Evolutionary conservation across 2,329 filamentous ascomycete species (phyloP), one percentile per base, ranked within the genome.

Genomic region (Beauveria australis): DNA sequence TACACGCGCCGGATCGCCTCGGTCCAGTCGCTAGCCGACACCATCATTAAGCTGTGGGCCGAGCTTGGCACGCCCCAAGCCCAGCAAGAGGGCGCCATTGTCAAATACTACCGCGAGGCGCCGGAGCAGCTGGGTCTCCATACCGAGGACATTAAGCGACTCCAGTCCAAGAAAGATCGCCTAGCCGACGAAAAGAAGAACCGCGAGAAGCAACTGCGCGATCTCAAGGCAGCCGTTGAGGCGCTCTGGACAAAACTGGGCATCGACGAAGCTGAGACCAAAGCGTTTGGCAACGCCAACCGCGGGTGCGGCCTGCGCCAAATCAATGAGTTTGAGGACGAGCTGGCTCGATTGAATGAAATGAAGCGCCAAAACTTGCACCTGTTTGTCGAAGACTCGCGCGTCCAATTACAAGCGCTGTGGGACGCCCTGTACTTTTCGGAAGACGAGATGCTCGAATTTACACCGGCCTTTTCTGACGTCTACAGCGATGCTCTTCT

Each of bases 401-500:
- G 95, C 46, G 89, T 86, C 75, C 91, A 90, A 71, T 81, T 99
- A 12, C 93, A 97, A 73, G 92, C 95, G 70, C 84, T 99, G 0
- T 99, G 95, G 94, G 94, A 99, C 71, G 81, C 85, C 0, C 78
- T 99, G 1, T 97, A 94, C 77, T 92, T 95, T 70, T 96, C 91
- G 0, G 94, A 99, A 71, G 94, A 99, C 69, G 94, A 99, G 76
- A 97, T 97, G 92, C 84, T 97, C 61, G 92, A 97, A 66, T 99
- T 99, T 67, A 94, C 92, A 0, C 94, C 95, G 0, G 94, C 92
- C 47, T 97, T 97, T 72, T 96, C 92, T 12, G 94, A 97, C 71
- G 93, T 97, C 22, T 97, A 95, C 75, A 97, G 92, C 68, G 94
- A 99, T 72, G 94, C 94, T 5, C 82, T 99, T 10, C 83, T 99